Evolutionary conservation across 768 basidiomycete species (phyloP).

Genomic region (Lactifluus piperatus): DNA sequence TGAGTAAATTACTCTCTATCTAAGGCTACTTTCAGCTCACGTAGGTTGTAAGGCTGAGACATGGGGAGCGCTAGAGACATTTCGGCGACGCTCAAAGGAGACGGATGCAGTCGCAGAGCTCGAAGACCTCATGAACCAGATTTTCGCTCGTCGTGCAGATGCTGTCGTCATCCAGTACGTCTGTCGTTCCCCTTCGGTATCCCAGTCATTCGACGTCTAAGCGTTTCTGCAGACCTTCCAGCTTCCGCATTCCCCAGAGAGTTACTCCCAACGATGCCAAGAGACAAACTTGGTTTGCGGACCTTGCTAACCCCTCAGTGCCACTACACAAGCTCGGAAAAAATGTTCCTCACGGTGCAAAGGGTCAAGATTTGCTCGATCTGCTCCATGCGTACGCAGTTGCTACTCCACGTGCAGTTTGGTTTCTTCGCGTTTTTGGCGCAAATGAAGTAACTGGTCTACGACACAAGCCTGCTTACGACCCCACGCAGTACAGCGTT

Average conservation of each 20-base stretch:
- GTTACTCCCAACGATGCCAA: conserved; percentile 75
- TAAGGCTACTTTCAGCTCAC: background rate
- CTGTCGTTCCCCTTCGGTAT: background rate
- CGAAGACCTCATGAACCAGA: conserved; percentile 69
- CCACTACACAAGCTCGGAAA: conserved; percentile 76
- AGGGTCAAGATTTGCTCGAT: conserved; percentile 77
- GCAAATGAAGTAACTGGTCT: conserved; percentile 79
- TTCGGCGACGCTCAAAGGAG: conserved; percentile 43
- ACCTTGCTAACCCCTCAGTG: conserved; percentile 72
- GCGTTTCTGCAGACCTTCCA: conserved; percentile 38
- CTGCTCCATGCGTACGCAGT: conserved; percentile 68
- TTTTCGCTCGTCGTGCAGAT: conserved; percentile 57
- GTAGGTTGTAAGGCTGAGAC: conserved; percentile 43
- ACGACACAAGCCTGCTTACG: conserved; percentile 70
- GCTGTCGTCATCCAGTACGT: conserved; percentile 55
- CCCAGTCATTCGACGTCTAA: background rate
- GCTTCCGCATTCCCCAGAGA: conserved; percentile 75
- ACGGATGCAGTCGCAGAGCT: conserved; percentile 47
- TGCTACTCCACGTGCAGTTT: conserved; percentile 73
- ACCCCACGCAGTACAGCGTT: conserved; percentile 73
- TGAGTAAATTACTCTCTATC: conserved; percentile 28
- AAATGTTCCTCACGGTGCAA: conserved; percentile 79
- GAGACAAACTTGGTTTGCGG: conserved; percentile 74
- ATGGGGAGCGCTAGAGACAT: conserved; percentile 48
- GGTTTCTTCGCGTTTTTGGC: conserved; percentile 82